Percentiles rank a stretch among this genome's conserved stretches.
Conservation (phyloP, 2,329 filamentous ascomycete genomes). For the Xylariaceae sp. region DNA sequence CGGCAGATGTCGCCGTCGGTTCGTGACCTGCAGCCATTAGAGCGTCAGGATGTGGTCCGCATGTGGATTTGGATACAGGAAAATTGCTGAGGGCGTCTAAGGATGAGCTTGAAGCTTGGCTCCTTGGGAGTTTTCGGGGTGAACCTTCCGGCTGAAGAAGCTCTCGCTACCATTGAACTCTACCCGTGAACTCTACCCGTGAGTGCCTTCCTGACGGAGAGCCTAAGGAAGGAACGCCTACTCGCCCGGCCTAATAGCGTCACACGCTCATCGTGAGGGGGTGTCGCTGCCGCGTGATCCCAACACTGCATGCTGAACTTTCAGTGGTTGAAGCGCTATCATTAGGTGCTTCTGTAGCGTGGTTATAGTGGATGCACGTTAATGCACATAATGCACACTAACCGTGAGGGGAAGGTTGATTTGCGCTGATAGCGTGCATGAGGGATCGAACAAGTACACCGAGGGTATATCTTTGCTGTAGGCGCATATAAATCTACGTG, state of each 20-base stretch:
- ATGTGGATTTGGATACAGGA: conserved; percentile 36
- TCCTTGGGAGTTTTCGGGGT: background rate
- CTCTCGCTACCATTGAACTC: no score
- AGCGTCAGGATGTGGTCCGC: conserved; percentile 10
- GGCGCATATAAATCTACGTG: background rate
- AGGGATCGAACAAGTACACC: background rate
- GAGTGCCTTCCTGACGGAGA: no score
- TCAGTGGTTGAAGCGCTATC: background rate
- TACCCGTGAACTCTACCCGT: no score
- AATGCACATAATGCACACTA: background rate
- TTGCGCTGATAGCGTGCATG: background rate
- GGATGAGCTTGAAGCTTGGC: background rate
- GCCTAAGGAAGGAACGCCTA: no score
- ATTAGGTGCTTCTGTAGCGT: background rate
- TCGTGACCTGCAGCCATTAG: conserved; percentile 35
- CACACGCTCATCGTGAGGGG: no score
- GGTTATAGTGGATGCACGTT: background rate
- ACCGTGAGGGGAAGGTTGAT: background rate
- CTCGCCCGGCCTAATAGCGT: no score
- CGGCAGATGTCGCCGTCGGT: conserved; percentile 33
- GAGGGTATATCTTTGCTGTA: background rate
- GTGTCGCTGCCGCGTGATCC: no score
- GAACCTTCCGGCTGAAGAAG: background rate
- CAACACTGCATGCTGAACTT: background rate
- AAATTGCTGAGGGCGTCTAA: conserved; percentile 6